Evolutionary conservation across 352 stramenopile genomes (phyloP), one percentile per base, ranked within the genome.

Genomic region (Phytophthora pisi): DNA sequence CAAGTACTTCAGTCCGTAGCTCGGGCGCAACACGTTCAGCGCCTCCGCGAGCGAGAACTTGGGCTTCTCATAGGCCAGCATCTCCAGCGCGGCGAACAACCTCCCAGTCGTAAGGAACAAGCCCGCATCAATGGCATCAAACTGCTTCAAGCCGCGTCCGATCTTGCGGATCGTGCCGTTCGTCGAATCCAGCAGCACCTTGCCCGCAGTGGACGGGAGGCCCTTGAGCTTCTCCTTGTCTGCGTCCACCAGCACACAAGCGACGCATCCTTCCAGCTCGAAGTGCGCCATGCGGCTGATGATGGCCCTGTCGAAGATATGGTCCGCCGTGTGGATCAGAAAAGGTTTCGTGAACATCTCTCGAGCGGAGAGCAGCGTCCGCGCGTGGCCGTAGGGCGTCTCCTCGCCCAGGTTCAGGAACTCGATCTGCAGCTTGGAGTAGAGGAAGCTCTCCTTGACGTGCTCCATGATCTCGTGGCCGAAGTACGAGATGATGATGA

Each of bases 401-500:
- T 91, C 81, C 55, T 92, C 81, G 38, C 86, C 86, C n/a, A 95
- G 57, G 57, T 95, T 92, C 26, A 95, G 52, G 61, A 94, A 95
- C 69, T 93, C 86, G 49, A 95, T 93, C 65, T 88, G 78, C 61
- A 95, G 69, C 61, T 92, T 91, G 40, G 80, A 51, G 61, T 82
- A 93, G 40, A 95, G 60, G 42, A 90, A 82, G 51, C 84, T 91
- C 26, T 87, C 66, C 61, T 93, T 91, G 8, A 95, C 78, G 46
- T 92, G 82, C 20, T 84, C 81, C 79, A 91, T 91, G 67, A 92
- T 93, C 51, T 93, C 85, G 30, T 89, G 79, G 10, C 83, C 84
- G 71, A 85, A 90, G 57, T 92, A 87, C 63, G 88, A 90, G 34
- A 95, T 91, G 64, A 92, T 91, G 65, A 95, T 86, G 58, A 95